Percentiles rank a stretch among this genome's conserved stretches.
These are phyloP conservation scores for Arctostaphylos glauca DNA, from an alignment of 148 eudicot genomes.

Conservation along the genomic window DNA sequence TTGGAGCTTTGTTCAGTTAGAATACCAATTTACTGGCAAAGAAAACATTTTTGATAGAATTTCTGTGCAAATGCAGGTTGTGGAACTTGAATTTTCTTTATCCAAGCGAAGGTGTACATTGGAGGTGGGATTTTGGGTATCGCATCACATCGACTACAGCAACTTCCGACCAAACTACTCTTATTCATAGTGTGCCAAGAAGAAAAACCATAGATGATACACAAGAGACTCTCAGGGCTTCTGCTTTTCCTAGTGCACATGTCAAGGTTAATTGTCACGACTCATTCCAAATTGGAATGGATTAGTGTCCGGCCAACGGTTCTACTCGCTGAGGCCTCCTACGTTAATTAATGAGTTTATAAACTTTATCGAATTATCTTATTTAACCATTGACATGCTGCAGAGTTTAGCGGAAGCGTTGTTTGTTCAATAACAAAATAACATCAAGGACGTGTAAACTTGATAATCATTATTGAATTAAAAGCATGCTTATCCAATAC, in stretches of 20 bases:
- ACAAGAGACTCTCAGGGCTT: slow-evolving; percentile 92
- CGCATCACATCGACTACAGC: slow-evolving; percentile 92
- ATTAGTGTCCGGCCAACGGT: too few species aligned
- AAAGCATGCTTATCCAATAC: too few species aligned
- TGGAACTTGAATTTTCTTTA: slow-evolving; percentile 93
- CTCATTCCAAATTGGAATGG: too few species aligned
- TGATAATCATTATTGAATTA: too few species aligned
- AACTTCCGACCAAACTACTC: slow-evolving; percentile 80
- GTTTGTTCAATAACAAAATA: too few species aligned
- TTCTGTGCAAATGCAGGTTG: slow-evolving; percentile 54
- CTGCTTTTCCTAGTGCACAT: slow-evolving; percentile 91
- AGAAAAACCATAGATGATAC: slow-evolving; percentile 83
- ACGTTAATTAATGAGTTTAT: too few species aligned
- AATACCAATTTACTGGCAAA: background rate
- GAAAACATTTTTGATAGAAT: background rate
- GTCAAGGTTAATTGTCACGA: slow-evolving; percentile 94
- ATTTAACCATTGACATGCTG: too few species aligned
- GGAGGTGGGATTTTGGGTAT: slow-evolving; percentile 88
- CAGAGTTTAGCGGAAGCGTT: too few species aligned
- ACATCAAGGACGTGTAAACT: too few species aligned
- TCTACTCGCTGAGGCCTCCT: too few species aligned
- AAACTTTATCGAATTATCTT: too few species aligned
- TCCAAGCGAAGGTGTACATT: slow-evolving; percentile 96
- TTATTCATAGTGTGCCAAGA: slow-evolving; percentile 78
- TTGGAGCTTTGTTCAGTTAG: background rate